Conservation (phyloP, 495 filamentous ascomycete genomes). For the Podospora sp. region DNA sequence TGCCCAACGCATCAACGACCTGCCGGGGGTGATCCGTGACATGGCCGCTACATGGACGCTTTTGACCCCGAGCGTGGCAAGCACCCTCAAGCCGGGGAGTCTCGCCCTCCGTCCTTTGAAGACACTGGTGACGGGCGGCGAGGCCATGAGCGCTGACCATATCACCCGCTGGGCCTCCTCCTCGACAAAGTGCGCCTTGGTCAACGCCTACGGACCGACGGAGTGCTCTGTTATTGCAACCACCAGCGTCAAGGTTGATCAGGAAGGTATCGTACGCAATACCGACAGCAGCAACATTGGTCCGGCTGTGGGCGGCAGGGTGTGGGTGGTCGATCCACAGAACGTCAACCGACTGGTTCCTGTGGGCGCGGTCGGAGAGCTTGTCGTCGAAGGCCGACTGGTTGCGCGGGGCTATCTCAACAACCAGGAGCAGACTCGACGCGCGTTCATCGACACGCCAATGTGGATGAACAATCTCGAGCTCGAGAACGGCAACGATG, state of each 20-base stretch:
- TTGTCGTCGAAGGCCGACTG: conserved; percentile 47
- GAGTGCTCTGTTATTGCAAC: conserved; percentile 49
- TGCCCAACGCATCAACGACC: conserved; percentile 32
- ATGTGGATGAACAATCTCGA: conserved; percentile 41
- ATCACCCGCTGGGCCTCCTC: conserved; percentile 34
- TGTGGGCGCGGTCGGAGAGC: conserved; percentile 50
- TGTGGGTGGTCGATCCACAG: conserved; percentile 60
- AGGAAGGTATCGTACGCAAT: conserved; percentile 21
- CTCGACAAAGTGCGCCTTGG: conserved; percentile 26
- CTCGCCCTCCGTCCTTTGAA: conserved; percentile 17
- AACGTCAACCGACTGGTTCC: conserved; percentile 52
- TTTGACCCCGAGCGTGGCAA: conserved; percentile 56
- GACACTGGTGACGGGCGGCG: conserved; percentile 33
- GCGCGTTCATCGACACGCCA: conserved; percentile 38
- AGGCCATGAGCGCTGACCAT: conserved; percentile 29
- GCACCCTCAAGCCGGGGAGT: conserved; percentile 29
- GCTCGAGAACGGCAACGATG: conserved; percentile 9
- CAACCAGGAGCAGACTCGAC: conserved; percentile 38
- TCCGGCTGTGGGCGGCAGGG: conserved; percentile 45
- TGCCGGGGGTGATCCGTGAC: conserved; percentile 32
- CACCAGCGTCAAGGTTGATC: conserved; percentile 32
- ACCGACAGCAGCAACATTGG: conserved; percentile 46
- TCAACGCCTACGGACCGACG: conserved; percentile 49
- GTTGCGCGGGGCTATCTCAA: conserved; percentile 50
- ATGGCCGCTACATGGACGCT: conserved; percentile 33